Evolutionary conservation across 1,139 yeast species (phyloP).

Genomic region (Zhuliangozyma blackwelliae): DNA sequence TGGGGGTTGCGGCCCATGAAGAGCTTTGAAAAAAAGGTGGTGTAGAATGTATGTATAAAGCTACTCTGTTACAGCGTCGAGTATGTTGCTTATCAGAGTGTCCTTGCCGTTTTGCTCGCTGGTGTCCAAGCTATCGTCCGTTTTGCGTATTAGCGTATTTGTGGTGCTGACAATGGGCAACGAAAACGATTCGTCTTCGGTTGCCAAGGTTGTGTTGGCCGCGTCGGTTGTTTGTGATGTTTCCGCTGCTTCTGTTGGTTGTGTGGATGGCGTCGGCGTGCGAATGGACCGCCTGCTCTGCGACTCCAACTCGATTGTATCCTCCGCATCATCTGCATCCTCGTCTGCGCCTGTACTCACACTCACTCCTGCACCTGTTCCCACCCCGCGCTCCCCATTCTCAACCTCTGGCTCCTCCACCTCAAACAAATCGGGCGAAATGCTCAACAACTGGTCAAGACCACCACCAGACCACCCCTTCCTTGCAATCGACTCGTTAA

Average conservation of each 20-base stretch:
- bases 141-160: conserved; percentile 8
- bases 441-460: conserved; percentile 57
- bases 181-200: conserved; percentile 27
- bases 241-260: not conserved
- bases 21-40: conserved; percentile 27
- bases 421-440: conserved; percentile 51
- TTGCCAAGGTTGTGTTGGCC: not conserved
- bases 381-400: conserved; percentile 1
- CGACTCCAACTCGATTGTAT: conserved; percentile 6
- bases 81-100: not conserved
- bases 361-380: conserved; percentile 9
- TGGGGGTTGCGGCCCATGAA: conserved; percentile 77
- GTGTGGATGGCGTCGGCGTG: too few relatives aligned
- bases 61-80: not conserved
- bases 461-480: conserved; percentile 91
- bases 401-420: conserved; percentile 9
- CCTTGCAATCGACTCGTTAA: conserved; percentile 74
- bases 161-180: conserved; percentile 22
- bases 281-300: not conserved
- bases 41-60: not conserved
- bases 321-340: conserved; percentile 1
- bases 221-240: not conserved
- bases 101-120: not conserved
- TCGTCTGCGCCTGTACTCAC: conserved; percentile 4
- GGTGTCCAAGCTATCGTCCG: not conserved